These are phyloP conservation scores for Spizellomyces sp. DNA, from an alignment of 192 early-diverging fungal genomes.

Conservation along the genomic window DNA sequence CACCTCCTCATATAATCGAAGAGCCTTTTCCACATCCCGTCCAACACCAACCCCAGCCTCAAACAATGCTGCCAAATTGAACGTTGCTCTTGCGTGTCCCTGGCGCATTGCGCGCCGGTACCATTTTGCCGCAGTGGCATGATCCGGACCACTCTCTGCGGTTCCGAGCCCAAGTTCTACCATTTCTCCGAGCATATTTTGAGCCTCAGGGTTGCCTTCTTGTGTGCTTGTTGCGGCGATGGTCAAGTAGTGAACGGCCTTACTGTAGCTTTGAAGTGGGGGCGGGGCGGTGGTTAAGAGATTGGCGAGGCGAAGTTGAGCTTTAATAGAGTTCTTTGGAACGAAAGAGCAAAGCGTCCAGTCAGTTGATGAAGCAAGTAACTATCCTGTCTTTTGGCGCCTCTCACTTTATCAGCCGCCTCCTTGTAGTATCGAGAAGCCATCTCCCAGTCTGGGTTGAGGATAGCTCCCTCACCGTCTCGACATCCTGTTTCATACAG, in stretches of 20 bases:
- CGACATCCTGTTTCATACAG: slow-evolving; percentile 54
- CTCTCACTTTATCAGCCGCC: slow-evolving; percentile 44
- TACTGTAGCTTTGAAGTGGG: slow-evolving; percentile 24
- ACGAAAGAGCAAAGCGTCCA: not conserved
- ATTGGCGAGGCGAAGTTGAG: slow-evolving; percentile 40
- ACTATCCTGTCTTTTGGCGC: not conserved
- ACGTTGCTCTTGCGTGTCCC: slow-evolving; percentile 44
- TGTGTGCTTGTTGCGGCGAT: slow-evolving; percentile 21
- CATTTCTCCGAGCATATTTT: slow-evolving; percentile 52
- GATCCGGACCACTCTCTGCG: slow-evolving; percentile 24
- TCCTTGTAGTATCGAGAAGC: slow-evolving; percentile 51
- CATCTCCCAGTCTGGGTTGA: slow-evolving; percentile 43
- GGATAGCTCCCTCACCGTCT: slow-evolving; percentile 37
- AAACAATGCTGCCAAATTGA: slow-evolving; percentile 42
- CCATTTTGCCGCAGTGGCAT: slow-evolving; percentile 33
- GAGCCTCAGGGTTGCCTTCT: slow-evolving; percentile 42
- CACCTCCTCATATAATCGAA: slow-evolving; percentile 48
- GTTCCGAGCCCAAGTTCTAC: slow-evolving; percentile 40
- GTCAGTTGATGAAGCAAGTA: not conserved
- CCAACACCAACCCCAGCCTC: slow-evolving; percentile 44
- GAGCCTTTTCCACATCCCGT: slow-evolving; percentile 42
- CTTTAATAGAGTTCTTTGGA: slow-evolving; percentile 42
- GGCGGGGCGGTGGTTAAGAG: slow-evolving; percentile 31
- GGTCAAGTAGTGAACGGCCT: slow-evolving; percentile 30
- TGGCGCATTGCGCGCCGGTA: slow-evolving; percentile 38